Evolutionary conservation across 345 rosid species (phyloP), one percentile per base, ranked within the genome.

Genomic region (Brassica juncea): DNA sequence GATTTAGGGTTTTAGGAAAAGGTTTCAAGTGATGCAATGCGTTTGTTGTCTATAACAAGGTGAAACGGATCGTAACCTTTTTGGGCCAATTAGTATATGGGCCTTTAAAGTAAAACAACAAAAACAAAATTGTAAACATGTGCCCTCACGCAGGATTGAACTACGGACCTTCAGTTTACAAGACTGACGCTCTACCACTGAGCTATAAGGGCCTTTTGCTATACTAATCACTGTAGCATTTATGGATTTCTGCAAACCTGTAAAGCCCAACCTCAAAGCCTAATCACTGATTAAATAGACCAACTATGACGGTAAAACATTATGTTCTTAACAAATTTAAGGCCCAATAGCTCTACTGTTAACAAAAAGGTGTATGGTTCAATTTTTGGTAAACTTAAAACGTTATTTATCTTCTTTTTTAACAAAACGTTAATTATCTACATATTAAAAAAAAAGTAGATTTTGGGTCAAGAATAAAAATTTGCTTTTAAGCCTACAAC

Each of bases 171-270:
- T 84, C 89, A 84, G 91, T 86, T 90, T 88, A 86, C 91, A 87
- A 89, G 92, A 88, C 93, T 89, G 90, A 85, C 92, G 91, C 90
- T 91, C 91, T 91, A 88, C 92, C 93, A 88, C 92, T 91, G 91
- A 90, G 91, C 93, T 84, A 91, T 27, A 42, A 49, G 57, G 57
- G 19, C 57, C 19, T 49, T 5, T 0, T 4, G 7, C 2, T 49
- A 49, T 49, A 2, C 2, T 0, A 1, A 49, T 49, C 1, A 12
- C 8, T 27, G 34, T 60, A 25, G 28, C 2, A 4, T 4, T 4
- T 11, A 0, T 60, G 6, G 3, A 27, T 60, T 60, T 27, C 0
- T 59, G n/a, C 30, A 9, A 23, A 21, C 5, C 32, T 59, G 32
- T 25, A 59, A 59, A 11, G 64, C 32, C 7, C 1, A 25, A 21